Conservation (phyloP, 768 basidiomycete species). For the Boletus sp. region DNA sequence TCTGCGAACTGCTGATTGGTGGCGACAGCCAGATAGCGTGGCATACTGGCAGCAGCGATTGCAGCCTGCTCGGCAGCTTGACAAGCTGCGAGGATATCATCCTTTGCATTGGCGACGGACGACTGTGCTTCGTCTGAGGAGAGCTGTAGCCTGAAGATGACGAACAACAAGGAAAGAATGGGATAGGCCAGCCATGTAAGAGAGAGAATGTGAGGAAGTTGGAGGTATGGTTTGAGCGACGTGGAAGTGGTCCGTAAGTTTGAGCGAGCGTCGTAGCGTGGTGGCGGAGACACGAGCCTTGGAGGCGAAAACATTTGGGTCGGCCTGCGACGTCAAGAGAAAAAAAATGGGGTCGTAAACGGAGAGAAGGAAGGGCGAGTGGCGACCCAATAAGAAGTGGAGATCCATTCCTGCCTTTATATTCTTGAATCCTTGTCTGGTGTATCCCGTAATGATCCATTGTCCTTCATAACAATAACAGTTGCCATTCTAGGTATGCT, state of each 20-base stretch:
- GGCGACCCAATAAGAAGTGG: conserved; percentile 13
- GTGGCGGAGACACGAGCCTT: conserved; percentile 42
- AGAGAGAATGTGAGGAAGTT: conserved; percentile 78
- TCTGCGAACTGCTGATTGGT: conserved; percentile 77
- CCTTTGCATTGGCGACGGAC: conserved; percentile 66
- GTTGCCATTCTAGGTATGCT: conserved; percentile 17
- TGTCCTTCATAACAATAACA: conserved; percentile 32
- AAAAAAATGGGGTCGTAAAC: conserved; percentile 10
- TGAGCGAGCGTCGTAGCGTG: conserved; percentile 54
- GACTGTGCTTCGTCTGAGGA: conserved; percentile 68
- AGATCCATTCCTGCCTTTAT: conserved; percentile 24
- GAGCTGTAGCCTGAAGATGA: conserved; percentile 77
- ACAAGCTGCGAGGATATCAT: conserved; percentile 78
- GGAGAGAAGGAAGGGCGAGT: conserved; percentile 5
- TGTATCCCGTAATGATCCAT: neutral
- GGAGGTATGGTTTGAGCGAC: conserved; percentile 75
- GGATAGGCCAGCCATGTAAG: conserved; percentile 91
- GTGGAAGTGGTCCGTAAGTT: conserved; percentile 25
- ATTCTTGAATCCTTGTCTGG: conserved; percentile 7
- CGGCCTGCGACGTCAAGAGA: conserved; percentile 36
- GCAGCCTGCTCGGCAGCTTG: conserved; percentile 81
- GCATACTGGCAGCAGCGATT: conserved; percentile 79
- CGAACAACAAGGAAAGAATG: conserved; percentile 82
- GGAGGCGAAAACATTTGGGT: conserved; percentile 33
- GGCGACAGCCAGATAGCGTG: conserved; percentile 81